These are phyloP conservation scores for Stephania japonica DNA, from an alignment of 164 flowering plant species.

Conservation along the genomic window DNA sequence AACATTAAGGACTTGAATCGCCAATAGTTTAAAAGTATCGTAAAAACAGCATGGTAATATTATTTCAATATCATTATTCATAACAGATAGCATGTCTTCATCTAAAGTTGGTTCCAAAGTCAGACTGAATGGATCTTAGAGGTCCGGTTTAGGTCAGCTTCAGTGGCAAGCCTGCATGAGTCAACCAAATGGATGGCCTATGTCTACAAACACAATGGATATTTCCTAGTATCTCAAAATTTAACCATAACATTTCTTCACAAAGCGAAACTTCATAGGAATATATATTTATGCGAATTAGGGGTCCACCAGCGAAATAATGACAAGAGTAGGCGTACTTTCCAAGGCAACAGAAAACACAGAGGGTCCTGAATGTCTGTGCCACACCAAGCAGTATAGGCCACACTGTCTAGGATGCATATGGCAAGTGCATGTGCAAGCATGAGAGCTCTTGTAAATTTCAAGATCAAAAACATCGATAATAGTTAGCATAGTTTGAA, in stretches of 20 bases:
- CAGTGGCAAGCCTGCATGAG: background rate
- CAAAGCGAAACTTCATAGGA: background rate
- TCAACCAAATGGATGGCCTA: constrained; percentile 1
- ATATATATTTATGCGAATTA: background rate
- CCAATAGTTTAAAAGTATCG: background rate
- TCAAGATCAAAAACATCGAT: background rate
- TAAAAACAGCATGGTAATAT: background rate
- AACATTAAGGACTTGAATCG: background rate
- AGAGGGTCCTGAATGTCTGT: constrained; percentile 18
- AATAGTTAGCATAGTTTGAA: background rate
- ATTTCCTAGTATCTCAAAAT: background rate
- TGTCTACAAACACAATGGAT: background rate
- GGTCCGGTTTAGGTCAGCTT: background rate
- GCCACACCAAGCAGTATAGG: constrained; percentile 19
- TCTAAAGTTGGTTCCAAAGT: background rate
- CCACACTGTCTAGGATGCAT: constrained; percentile 19
- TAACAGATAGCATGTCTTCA: background rate
- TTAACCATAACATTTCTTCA: background rate
- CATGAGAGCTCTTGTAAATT: background rate
- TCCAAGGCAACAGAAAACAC: constrained; percentile 15
- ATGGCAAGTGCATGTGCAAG: constrained; percentile 16
- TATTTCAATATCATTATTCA: background rate
- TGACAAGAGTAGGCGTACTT: constrained; percentile 1
- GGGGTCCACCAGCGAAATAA: background rate
- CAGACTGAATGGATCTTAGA: constrained; percentile 1